Evolutionary conservation across 768 basidiomycete genomes (phyloP), one percentile per base, ranked within the genome.

Genomic region (Sarcodon sp.): DNA sequence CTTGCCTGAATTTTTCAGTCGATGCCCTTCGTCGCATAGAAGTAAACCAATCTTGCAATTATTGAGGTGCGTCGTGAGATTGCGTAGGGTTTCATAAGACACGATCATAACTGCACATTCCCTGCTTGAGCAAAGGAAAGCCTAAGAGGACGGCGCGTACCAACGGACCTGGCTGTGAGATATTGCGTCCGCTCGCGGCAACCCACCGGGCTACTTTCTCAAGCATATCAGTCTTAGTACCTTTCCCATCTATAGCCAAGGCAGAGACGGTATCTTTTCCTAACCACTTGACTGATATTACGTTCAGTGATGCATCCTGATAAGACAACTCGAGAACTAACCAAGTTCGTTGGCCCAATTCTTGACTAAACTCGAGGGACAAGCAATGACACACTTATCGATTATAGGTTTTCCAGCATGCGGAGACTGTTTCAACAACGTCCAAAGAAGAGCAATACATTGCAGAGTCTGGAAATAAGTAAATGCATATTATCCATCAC

Each of bases 301-400:
- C 4, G 31, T 38, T 27, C 8, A 44, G 32, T 44, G 45, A n/a
- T 47, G 33, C 21, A 46, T 32, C 35, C n/a, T n/a, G n/a, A n/a
- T n/a, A 10, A 11, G 21, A 44, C n/a, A n/a, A n/a, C 49, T n/a
- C 38, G 33, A 39, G 3, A 33, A 66, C 74, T 46, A 51, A 83
- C 93, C 78, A 31, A 98, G 71, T 65, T 99, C 96, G 61, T 98
- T 97, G 0, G 90, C 94, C 96, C 96, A 99, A 57, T 98, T 98
- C 61, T 87, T 88, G 32, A 99, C 96, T 51, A 99, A 68, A 71
- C 89, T 94, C 7, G 91, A 88, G 0, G 96, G 96, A 63, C 96
- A 99, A 0, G 82, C 93, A 55, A 99, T 96, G 61, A 99, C 92
- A 51, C 87, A 92, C 64, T 98, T 99, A 60, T 98, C 94, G 53